Base-by-base conservation (phyloP, 192 early-diverging fungal species). In the Thoreauomyces humboldtii region DNA sequence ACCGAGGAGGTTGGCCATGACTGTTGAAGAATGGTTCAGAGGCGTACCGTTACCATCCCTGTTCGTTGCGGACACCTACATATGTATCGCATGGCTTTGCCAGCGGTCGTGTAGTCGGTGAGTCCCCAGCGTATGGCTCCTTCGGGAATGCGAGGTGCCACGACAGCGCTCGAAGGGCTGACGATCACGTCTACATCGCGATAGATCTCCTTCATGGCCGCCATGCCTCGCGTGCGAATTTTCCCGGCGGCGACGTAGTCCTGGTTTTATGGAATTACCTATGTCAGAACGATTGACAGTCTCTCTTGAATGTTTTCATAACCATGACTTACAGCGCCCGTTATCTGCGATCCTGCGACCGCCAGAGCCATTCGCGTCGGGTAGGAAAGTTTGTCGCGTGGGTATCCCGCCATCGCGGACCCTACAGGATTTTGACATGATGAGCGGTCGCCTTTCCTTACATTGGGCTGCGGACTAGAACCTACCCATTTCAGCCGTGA, bases 1-100 rank as follows among this genome's bases (percentile, higher is more conserved):
- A 22, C 88, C 88, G 1, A 81, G 73, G 7, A 88, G 70, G 55
- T 90, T 90, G 19, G 78, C 84, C 61, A 88, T 62, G 63, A 72
- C 69, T 70, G 24, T 3, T 14, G 3, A 57, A 2, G 19, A 33
- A 37, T 37, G 19, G 19, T 17, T 33, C n/a, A 27, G 33, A 37
- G 27, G 5, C 31, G 47, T 7, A 9, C 7, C 47, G 22, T 50
- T 22, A 50, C 7, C 9, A 50, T 22, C 7, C 7, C 9, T 50
- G 7, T 9, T 7, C 25, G 7, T 52, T 28, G 14, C 2, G 17
- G 24, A 2, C 22, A 58, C 69, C 63, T 58, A 74, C 65, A 78
- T 46, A 68, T 81, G 32, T 62, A 90, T 34, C 76, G 78, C 83
- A 88, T 85, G 2, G 67, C 64, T 62, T 82, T 74, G 1, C 74